phyloP scores from a whole-genome alignment of 129 eudicot genomes.

The Glebionis coronaria region DNA sequence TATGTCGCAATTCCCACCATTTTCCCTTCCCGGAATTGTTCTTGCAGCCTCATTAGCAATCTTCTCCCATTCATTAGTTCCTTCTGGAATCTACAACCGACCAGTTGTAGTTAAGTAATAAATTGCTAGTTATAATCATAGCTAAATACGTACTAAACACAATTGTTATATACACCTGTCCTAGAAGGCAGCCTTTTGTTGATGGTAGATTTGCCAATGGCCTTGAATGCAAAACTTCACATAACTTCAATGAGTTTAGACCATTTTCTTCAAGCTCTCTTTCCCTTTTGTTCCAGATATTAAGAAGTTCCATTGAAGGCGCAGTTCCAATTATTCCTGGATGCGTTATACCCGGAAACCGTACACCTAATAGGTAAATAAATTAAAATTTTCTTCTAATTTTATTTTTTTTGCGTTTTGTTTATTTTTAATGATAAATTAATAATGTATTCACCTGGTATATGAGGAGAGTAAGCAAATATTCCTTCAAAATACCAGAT shows the following conservation, averaged over 20 bases:
- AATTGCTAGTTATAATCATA: background rate
- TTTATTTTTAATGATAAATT: background rate
- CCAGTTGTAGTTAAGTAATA: background rate
- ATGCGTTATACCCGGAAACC: conserved; percentile 95
- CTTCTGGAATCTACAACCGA: conserved; percentile 65
- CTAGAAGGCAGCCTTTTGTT: conserved; percentile 82
- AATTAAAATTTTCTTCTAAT: background rate
- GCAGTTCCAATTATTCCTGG: conserved; percentile 99
- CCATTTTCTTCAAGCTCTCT: conserved; percentile 81
- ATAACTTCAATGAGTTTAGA: conserved; percentile 61
- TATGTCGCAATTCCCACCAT: conserved; percentile 98
- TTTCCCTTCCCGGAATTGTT: conserved; percentile 97
- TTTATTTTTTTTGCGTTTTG: background rate
- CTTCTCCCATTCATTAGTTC: conserved; percentile 80
- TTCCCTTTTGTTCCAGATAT: conserved; percentile 92
- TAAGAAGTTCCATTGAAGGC: conserved; percentile 85
- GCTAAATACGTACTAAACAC: background rate
- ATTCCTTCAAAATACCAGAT: conserved; percentile 99
- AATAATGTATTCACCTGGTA: conserved; percentile 51
- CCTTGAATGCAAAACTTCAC: conserved; percentile 92
- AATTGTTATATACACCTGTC: conserved; percentile 49
- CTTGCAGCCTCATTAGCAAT: conserved; percentile 91
- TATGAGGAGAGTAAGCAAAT: conserved; percentile 93
- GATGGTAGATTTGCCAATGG: conserved; percentile 96
- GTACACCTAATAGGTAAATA: conserved; percentile 50